These are phyloP conservation scores for Trichoderma koningiopsis DNA, from an alignment of 2,329 filamentous ascomycete genomes.

Conservation along the genomic window DNA sequence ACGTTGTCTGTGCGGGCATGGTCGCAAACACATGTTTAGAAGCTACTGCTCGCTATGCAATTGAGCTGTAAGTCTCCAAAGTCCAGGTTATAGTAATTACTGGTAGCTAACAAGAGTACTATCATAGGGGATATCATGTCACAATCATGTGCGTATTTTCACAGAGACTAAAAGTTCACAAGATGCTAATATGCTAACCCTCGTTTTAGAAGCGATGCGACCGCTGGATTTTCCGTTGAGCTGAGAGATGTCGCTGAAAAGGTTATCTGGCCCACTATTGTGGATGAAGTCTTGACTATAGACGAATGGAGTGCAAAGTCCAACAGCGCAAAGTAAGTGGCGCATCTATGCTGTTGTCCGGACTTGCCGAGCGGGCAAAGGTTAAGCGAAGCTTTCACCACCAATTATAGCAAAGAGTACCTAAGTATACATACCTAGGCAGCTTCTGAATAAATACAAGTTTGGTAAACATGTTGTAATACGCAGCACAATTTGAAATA, in stretches of 20 bases:
- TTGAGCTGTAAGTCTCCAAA: slow-evolving; percentile 25
- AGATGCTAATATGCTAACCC: background rate
- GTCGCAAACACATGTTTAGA: slow-evolving; percentile 30
- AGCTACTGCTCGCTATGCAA: slow-evolving; percentile 28
- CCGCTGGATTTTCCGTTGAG: slow-evolving; percentile 19
- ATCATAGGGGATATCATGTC: slow-evolving; percentile 19
- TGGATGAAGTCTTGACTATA: slow-evolving; percentile 9
- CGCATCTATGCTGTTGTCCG: background rate
- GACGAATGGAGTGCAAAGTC: slow-evolving; percentile 3
- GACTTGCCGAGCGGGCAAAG: background rate
- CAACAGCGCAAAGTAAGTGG: background rate
- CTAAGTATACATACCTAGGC: no score
- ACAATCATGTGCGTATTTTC: slow-evolving; percentile 20
- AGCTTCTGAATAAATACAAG: background rate
- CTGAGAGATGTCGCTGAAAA: slow-evolving; percentile 21
- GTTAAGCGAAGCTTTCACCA: no score
- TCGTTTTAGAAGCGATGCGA: slow-evolving; percentile 13
- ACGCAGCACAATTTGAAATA: background rate
- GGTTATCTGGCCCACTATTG: slow-evolving; percentile 25
- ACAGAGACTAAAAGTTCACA: no score
- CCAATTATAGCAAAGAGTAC: background rate
- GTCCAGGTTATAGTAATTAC: rapidly evolving
- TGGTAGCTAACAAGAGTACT: background rate
- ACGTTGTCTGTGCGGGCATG: slow-evolving; percentile 28
- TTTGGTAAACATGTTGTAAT: background rate